phyloP scores from a whole-genome alignment of 1,139 yeast genomes.

The Dujonia santamariae region DNA sequence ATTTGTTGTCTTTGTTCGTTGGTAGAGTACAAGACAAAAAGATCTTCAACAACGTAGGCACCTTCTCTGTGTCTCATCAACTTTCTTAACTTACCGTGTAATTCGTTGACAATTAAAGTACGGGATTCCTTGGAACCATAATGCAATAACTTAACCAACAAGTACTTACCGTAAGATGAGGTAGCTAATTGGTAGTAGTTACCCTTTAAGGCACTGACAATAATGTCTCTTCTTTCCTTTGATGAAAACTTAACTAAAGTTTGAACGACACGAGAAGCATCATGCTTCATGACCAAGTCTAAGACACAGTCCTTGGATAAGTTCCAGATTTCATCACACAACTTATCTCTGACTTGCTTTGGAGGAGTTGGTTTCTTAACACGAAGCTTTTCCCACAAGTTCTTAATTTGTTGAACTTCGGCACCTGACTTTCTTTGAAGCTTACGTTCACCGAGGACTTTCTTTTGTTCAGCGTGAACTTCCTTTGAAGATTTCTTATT shows the following conservation, averaged over 20 bases:
- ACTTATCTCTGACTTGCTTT: conserved; percentile 70
- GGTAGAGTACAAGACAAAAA: conserved; percentile 80
- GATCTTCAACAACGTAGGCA: conserved; percentile 97
- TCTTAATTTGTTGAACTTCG: conserved; percentile 82
- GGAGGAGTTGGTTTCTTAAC: conserved; percentile 83
- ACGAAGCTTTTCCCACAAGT: conserved; percentile 88
- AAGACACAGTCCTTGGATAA: conserved; percentile 71
- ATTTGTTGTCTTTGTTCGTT: conserved; percentile 84
- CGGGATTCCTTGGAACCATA: conserved; percentile 86
- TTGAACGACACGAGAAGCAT: conserved; percentile 94
- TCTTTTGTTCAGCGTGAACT: conserved; percentile 82
- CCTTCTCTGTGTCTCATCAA: conserved; percentile 97
- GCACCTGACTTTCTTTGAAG: conserved; percentile 81
- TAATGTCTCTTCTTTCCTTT: conserved; percentile 72
- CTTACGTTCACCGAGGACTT: conserved; percentile 77
- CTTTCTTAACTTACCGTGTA: conserved; percentile 87
- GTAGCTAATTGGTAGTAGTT: conserved; percentile 81
- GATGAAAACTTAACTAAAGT: conserved; percentile 85
- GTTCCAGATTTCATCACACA: conserved; percentile 84
- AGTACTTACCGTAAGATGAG: conserved; percentile 89
- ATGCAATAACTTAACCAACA: conserved; percentile 83
- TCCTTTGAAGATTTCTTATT: conserved; percentile 57
- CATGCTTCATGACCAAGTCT: conserved; percentile 91
- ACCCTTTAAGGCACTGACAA: conserved; percentile 71
- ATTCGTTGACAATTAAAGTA: conserved; percentile 70